Conservation (phyloP, 208 protist genomes). For the Balamuthia mandrillaris region DNA sequence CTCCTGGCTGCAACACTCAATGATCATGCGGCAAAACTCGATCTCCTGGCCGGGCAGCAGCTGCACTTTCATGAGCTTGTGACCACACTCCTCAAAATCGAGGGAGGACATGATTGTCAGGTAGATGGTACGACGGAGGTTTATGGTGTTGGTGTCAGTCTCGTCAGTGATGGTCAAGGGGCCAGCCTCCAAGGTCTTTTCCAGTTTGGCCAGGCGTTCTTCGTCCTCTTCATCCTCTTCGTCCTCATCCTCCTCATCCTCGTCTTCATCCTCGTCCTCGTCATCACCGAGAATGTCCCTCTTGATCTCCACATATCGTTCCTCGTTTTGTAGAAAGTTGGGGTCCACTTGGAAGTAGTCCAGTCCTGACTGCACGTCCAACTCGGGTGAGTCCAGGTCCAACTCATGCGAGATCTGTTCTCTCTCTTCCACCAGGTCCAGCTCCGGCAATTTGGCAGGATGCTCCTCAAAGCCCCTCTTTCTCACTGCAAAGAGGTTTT, state of each 20-base stretch:
- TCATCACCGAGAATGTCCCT: slow-evolving; percentile 87
- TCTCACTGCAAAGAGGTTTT: slow-evolving; percentile 86
- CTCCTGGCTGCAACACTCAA: slow-evolving; percentile 96
- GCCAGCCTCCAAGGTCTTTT: neutral
- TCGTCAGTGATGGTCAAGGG: slow-evolving; percentile 58
- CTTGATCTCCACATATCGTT: slow-evolving; percentile 84
- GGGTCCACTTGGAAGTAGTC: slow-evolving; percentile 89
- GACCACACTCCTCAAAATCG: slow-evolving; percentile 95
- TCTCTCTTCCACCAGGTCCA: slow-evolving; percentile 87
- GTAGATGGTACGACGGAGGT: slow-evolving; percentile 92
- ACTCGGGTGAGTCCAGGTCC: slow-evolving; percentile 80
- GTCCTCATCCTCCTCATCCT: slow-evolving; percentile 50
- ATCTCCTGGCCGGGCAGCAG: slow-evolving; percentile 60
- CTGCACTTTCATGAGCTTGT: slow-evolving; percentile 91
- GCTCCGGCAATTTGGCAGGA: slow-evolving; percentile 66
- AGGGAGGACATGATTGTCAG: slow-evolving; percentile 94
- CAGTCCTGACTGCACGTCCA: slow-evolving; percentile 78
- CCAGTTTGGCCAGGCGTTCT: neutral
- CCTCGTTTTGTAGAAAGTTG: slow-evolving; percentile 88
- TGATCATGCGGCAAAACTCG: slow-evolving; percentile 93
- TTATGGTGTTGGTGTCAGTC: slow-evolving; percentile 83
- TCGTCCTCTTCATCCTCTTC: slow-evolving; percentile 73
- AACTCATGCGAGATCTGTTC: slow-evolving; percentile 94
- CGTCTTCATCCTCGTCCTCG: slow-evolving; percentile 61
- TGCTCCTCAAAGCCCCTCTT: slow-evolving; percentile 76